Evolutionary conservation across 345 rosid species (phyloP).

Genomic region (Trapa incisa): DNA sequence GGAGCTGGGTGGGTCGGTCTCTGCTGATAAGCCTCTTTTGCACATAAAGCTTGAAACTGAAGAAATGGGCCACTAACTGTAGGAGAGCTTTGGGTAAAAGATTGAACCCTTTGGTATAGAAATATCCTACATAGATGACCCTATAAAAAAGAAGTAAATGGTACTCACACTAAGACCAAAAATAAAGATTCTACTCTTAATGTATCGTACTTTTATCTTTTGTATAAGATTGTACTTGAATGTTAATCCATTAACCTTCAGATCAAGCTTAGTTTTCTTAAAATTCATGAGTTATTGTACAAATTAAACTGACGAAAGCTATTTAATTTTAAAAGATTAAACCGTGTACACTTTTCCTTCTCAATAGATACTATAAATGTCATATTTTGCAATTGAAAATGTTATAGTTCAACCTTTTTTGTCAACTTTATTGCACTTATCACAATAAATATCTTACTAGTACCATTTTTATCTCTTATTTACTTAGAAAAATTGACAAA

Average conservation of each 20-base stretch:
- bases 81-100: conserved; percentile 40
- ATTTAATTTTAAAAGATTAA: conserved; percentile 13
- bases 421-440: not conserved
- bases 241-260: conserved; percentile 43
- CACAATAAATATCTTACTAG: not conserved
- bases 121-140: conserved; percentile 74
- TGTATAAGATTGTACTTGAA: conserved; percentile 16
- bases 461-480: not conserved
- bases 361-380: not conserved
- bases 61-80: conserved; percentile 68
- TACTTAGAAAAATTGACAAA: not conserved
- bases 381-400: too few relatives aligned
- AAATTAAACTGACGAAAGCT: conserved; percentile 54
- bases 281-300: conserved; percentile 82
- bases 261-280: conserved; percentile 45
- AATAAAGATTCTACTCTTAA: conserved; percentile 50
- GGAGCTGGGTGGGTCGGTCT: conserved; percentile 38
- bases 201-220: conserved; percentile 22
- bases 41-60: conserved; percentile 92
- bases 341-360: too few relatives aligned
- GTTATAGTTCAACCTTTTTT: too few relatives aligned
- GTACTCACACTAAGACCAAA: conserved; percentile 96
- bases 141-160: conserved; percentile 95
- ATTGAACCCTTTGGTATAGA: conserved; percentile 29
- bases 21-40: conserved; percentile 89